phyloP scores from a whole-genome alignment of 2,329 filamentous ascomycete genomes.

The Trichophyton equinum region DNA sequence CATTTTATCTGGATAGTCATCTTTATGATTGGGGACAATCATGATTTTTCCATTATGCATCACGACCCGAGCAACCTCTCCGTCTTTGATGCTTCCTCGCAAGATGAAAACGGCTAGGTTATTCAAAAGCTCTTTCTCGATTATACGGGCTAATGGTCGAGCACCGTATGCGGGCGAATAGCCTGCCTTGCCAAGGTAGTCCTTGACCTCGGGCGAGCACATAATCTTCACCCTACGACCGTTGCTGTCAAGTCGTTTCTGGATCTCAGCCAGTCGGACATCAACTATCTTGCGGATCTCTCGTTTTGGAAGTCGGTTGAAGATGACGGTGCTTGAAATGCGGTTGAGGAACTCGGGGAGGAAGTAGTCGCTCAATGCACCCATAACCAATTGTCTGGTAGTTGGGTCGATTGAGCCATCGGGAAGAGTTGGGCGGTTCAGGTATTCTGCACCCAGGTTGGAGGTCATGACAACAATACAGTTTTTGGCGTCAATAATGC shows the following conservation, averaged over 20 bases:
- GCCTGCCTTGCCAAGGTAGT: constrained; percentile 80
- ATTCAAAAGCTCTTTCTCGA: constrained; percentile 96
- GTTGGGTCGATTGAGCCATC: constrained; percentile 77
- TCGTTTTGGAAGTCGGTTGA: constrained; percentile 80
- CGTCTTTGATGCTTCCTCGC: constrained; percentile 70
- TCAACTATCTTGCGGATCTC: constrained; percentile 97
- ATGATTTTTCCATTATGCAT: constrained; percentile 67
- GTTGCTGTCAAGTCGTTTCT: constrained; percentile 78
- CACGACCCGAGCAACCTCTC: constrained; percentile 68
- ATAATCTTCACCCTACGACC: constrained; percentile 72
- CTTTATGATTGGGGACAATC: constrained; percentile 72
- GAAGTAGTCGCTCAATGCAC: constrained; percentile 86
- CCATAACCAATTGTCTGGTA: constrained; percentile 82
- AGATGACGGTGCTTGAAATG: constrained; percentile 92
- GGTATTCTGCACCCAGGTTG: constrained; percentile 87
- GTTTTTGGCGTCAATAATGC: constrained; percentile 88
- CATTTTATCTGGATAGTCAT: constrained; percentile 42
- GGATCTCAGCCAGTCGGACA: constrained; percentile 73
- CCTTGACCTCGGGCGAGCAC: constrained; percentile 74
- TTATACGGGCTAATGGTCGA: constrained; percentile 72
- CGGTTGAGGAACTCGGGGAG: constrained; percentile 97
- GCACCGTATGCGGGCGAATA: constrained; percentile 96
- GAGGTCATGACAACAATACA: constrained; percentile 99
- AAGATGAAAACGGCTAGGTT: constrained; percentile 83
- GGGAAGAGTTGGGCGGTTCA: constrained; percentile 62